Base-by-base conservation (phyloP, 2,329 filamentous ascomycete genomes). In the Penicillium sp. region DNA sequence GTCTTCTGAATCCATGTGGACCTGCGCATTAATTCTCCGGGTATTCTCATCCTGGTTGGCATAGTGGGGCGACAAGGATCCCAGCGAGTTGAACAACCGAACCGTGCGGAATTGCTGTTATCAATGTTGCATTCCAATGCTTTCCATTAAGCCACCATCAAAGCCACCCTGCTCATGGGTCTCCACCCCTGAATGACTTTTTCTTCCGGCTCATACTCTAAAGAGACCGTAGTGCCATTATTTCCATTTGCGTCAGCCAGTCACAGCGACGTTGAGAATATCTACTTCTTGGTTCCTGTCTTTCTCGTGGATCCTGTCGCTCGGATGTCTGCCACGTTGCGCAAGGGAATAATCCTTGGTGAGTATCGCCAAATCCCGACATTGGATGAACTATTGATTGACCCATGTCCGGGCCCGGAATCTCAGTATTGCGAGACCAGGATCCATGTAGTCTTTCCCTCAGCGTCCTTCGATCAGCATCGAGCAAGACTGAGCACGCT, bases 111-210 rank as follows among this genome's bases (percentile, higher is more conserved):
- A 30, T 48, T 48, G 16, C 26, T 28, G 7, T 30, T 30, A 30
- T 48, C 26, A n/a, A 30, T 10, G 14, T 48, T 48, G 45, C 45
- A 30, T 26, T 30, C 45, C 25, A 26, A 30, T 48, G 10, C 45
- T 30, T 30, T n/a, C 45, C 45, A 48, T 26, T 16, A 30, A 48
- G 45, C 45, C 45, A 48, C 45, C 26, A 48, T 30, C 45, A 48
- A 48, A 48, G 45, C 45, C 45, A 48, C 45, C 26, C 14, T 30
- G 14, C 26, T 48, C 26, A 28, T 48, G 25, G 6, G 26, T 48
- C 26, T 30, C 26, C 26, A 48, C 45, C 45, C 45, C 26, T 30
- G n/a, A 26, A 19, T n/a, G 26, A 10, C 25, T 16, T 30, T 48
- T 48, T 28, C 22, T 1, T 30, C 7, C 45, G 14, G 26, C n/a